Conservation (phyloP, 2,329 filamentous ascomycete genomes). For the Penicillium glabrum region DNA sequence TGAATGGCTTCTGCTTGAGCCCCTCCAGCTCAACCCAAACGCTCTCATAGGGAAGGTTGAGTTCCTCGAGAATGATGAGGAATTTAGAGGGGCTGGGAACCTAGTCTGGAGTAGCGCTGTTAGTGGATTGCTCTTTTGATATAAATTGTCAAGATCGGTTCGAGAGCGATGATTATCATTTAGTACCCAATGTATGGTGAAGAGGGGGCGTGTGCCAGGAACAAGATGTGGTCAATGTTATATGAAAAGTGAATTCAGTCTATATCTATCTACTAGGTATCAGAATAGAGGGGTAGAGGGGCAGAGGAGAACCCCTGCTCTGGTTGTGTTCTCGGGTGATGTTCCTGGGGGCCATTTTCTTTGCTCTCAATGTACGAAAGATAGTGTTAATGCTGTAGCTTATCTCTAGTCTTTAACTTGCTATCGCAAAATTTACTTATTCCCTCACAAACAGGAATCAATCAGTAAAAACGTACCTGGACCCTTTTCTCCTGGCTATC, state of each 20-base stretch:
- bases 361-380: too few relatives aligned
- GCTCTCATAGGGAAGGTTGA: slow-evolving; percentile 28
- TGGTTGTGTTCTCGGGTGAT: neutral
- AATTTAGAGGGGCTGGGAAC: slow-evolving; percentile 30
- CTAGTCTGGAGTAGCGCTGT: neutral
- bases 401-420: neutral
- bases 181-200: neutral
- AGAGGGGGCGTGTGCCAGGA: neutral
- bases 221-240: neutral
- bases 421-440: too few relatives aligned
- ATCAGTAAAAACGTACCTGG: neutral
- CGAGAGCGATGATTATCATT: neutral
- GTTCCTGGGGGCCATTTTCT: neutral
- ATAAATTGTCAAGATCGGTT: neutral
- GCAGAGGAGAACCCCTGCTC: neutral
- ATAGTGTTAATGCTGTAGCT: too few relatives aligned
- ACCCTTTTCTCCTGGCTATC: neutral
- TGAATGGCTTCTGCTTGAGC: slow-evolving; percentile 29
- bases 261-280: neutral
- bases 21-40: slow-evolving; percentile 23
- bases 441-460: too few relatives aligned
- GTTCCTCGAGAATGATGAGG: slow-evolving; percentile 32
- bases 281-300: neutral
- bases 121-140: neutral
- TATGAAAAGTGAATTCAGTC: neutral